Conservation (phyloP, 2,329 filamentous ascomycete genomes). For the Pezicula neosporulosa region DNA sequence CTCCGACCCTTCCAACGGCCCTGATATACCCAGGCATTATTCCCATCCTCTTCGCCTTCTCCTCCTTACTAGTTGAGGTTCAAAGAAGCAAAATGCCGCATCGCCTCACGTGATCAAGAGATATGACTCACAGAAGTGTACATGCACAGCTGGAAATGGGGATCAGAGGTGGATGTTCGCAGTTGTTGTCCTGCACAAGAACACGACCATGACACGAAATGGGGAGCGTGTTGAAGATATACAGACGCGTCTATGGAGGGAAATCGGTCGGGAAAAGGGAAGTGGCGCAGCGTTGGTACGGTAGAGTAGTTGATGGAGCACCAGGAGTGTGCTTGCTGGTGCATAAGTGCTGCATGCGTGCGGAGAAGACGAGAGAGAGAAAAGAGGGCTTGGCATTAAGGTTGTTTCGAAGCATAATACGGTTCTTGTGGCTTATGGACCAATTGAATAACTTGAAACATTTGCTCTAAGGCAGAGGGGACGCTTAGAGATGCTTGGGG, state of each 20-base stretch:
- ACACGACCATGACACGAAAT: conserved; percentile 24
- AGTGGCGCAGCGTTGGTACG: too few species aligned
- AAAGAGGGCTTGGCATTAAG: conserved; percentile 9
- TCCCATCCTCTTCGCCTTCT: not conserved
- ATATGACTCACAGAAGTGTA: conserved; percentile 12
- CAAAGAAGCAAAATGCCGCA: conserved; percentile 4
- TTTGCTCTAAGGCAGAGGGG: conserved; percentile 1
- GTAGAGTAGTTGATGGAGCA: not conserved
- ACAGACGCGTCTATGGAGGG: not conserved
- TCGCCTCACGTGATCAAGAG: not conserved
- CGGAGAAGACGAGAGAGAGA: conserved; percentile 59
- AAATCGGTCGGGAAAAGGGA: not conserved
- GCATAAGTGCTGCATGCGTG: not conserved
- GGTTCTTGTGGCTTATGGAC: conserved; percentile 2
- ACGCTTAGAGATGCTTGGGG: too few species aligned
- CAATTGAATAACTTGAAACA: conserved; percentile 18
- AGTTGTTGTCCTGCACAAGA: conserved; percentile 8
- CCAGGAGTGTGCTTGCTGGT: not conserved
- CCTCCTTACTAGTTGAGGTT: not conserved
- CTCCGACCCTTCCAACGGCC: conserved; percentile 1
- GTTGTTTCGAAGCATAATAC: conserved; percentile 6
- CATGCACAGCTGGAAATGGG: not conserved
- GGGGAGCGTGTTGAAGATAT: not conserved
- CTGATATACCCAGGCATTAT: conserved; percentile 14
- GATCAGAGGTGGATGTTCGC: not conserved